Evolutionary conservation across 2,329 filamentous ascomycete species (phyloP), one percentile per base, ranked within the genome.

Genomic region (Aspergillus pseudoglaucus): DNA sequence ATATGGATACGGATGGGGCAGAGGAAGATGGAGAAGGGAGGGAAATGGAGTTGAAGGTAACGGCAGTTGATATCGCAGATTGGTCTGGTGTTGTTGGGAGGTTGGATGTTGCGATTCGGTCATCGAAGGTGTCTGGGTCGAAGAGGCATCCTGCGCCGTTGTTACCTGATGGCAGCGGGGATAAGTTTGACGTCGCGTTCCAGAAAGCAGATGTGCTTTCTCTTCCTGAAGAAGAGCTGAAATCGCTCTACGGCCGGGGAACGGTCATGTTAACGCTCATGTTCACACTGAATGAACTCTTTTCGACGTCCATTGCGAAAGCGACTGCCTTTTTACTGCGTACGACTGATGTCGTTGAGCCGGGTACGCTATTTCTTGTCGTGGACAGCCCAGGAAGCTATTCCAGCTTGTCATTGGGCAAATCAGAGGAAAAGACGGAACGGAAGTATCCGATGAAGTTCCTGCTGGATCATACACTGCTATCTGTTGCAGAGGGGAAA

Each of bases 231-330:
- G 52, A 62, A 1, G 60, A 67, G 2, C 53, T 80, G 1, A 56
- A 70, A 32, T 72, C 52, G 30, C 37, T 72, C 10, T 39, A 71
- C 6, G 47, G 14, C 22, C 41, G 7, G 4, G 43, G 2, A 47
- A 62, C 78, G 8, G 56, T 77, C 3, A 69, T 96, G 1, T 74
- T 95, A 12, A 95, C 90, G 0, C 71, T 97, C 10, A 81, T 97
- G 70, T 98, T 97, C 75, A 96, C 91, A 0, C 79, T 97, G 42
- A 97, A 97, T 66, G 93, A 98, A 70, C 82, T 98, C 0, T 97
- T 96, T 73, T 85, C 87, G 0, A 75, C 81, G 0, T 88, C 84
- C 1, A 81, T 90, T 20, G 75, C 83, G 2, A 81, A 83, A 56
- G 89, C 91, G 0, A 95, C 91, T 0, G 74, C 75, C 3, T 84